Evolutionary conservation across 2,329 filamentous ascomycete genomes (phyloP).

Genomic region (Chrysoporthe puriensis): DNA sequence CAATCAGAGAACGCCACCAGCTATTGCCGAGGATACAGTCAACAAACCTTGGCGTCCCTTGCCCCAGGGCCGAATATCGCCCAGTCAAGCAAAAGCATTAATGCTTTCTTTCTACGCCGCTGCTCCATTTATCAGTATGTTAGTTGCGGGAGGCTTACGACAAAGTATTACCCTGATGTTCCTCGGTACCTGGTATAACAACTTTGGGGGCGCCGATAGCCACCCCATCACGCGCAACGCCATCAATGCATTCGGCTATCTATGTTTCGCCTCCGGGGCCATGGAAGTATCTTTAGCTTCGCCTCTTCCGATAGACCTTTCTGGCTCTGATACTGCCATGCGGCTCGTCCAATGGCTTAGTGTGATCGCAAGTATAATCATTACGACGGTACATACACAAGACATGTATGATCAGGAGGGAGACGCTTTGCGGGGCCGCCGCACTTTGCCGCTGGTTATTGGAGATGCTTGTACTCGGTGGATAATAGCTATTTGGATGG

Average conservation of each 20-base stretch:
- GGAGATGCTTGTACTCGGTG: too few relatives aligned
- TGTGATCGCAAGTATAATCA: too few relatives aligned
- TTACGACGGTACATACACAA: too few relatives aligned
- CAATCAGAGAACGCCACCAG: background rate
- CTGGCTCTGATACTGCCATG: background rate
- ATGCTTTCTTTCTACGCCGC: too few relatives aligned
- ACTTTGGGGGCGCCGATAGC: slow-evolving; percentile 35
- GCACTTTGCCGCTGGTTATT: too few relatives aligned
- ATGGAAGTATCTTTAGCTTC: slow-evolving; percentile 17
- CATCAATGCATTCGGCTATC: slow-evolving; percentile 31
- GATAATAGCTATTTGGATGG: too few relatives aligned
- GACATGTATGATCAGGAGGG: too few relatives aligned
- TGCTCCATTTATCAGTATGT: too few relatives aligned
- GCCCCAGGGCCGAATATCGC: background rate
- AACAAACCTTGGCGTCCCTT: slow-evolving; percentile 16
- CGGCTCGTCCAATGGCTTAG: too few relatives aligned
- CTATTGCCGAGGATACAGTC: slow-evolving; percentile 1
- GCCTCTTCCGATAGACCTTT: background rate
- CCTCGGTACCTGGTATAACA: slow-evolving; percentile 17
- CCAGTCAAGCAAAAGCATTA: too few relatives aligned
- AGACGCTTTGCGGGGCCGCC: too few relatives aligned
- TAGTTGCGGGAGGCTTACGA: background rate
- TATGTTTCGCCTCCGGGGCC: slow-evolving; percentile 18
- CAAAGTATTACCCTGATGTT: background rate
- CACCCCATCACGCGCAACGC: slow-evolving; percentile 34